These are phyloP conservation scores for Panus rudis DNA, from an alignment of 768 basidiomycete genomes.

Conservation along the genomic window DNA sequence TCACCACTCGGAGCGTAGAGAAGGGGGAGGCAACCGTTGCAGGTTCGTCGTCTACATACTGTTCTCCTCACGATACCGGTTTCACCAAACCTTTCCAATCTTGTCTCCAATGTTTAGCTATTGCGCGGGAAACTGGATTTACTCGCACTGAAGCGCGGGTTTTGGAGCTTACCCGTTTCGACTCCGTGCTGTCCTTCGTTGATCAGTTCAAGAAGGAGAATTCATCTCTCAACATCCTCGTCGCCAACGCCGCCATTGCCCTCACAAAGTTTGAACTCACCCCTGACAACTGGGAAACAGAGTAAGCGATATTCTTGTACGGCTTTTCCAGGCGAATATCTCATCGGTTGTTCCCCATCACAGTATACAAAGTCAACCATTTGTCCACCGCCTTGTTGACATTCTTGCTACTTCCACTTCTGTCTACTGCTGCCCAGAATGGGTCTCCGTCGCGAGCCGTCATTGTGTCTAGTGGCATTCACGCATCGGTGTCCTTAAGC, in stretches of 20 bases:
- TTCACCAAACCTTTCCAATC: no score
- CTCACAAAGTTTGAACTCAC: conserved; percentile 19
- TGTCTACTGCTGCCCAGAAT: conserved; percentile 33
- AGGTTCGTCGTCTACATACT: conserved; percentile 20
- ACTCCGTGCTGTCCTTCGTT: conserved; percentile 20
- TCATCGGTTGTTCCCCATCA: not conserved
- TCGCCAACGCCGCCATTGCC: conserved; percentile 20
- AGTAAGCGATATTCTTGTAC: conserved; percentile 10
- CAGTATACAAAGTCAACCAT: conserved; percentile 33
- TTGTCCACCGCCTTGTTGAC: conserved; percentile 34
- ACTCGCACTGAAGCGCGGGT: conserved; percentile 10
- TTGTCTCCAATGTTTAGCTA: conserved; percentile 15
- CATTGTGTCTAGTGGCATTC: conserved; percentile 37
- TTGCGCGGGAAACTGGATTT: conserved; percentile 8
- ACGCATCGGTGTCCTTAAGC: conserved; percentile 15
- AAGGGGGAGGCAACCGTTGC: conserved; percentile 29
- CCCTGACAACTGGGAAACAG: conserved; percentile 21
- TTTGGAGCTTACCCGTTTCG: conserved; percentile 20
- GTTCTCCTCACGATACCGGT: not conserved
- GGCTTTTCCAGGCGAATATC: no score
- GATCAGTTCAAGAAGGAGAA: conserved; percentile 14
- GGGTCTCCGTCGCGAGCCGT: conserved; percentile 21
- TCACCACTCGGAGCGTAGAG: conserved; percentile 30
- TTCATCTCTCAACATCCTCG: conserved; percentile 20
- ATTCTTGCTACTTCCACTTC: conserved; percentile 35